Conservation (phyloP, 768 basidiomycete genomes). For the Trametes punicea region DNA sequence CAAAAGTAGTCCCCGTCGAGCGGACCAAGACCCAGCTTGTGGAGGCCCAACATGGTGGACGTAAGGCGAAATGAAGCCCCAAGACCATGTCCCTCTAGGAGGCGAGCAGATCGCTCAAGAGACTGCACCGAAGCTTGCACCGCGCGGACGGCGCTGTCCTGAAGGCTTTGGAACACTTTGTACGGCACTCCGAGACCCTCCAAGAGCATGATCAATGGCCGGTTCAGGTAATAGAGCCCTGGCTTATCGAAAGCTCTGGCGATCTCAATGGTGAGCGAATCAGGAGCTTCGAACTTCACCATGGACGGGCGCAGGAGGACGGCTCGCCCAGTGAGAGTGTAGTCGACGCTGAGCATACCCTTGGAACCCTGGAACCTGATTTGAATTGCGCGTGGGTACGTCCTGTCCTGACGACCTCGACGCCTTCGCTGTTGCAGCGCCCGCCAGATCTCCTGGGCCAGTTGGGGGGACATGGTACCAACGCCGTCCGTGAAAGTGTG, state of each 20-base stretch:
- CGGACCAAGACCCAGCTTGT: slow-evolving; percentile 43
- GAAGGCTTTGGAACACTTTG: slow-evolving; percentile 49
- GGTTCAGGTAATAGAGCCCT: slow-evolving; percentile 52
- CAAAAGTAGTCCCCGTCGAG: slow-evolving; percentile 45
- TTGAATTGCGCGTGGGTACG: slow-evolving; percentile 51
- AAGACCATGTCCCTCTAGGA: slow-evolving; percentile 56
- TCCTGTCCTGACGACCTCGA: slow-evolving; percentile 34
- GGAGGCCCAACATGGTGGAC: slow-evolving; percentile 47
- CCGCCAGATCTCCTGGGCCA: slow-evolving; percentile 48
- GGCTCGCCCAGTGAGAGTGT: slow-evolving; percentile 45
- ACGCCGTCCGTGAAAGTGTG: slow-evolving; percentile 70
- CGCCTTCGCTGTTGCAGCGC: slow-evolving; percentile 39
- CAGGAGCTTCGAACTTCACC: slow-evolving; percentile 60
- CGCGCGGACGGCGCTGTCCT: slow-evolving; percentile 49
- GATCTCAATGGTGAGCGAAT: slow-evolving; percentile 53
- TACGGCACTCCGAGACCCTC: slow-evolving; percentile 57
- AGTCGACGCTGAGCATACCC: slow-evolving; percentile 61
- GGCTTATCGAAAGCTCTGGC: slow-evolving; percentile 63
- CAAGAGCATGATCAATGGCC: slow-evolving; percentile 65
- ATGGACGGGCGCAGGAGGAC: slow-evolving; percentile 58
- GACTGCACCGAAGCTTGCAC: slow-evolving; percentile 42
- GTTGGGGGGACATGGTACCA: slow-evolving; percentile 55
- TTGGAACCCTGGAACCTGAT: slow-evolving; percentile 64
- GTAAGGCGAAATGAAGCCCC: slow-evolving; percentile 54
- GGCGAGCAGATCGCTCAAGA: slow-evolving; percentile 41